Base-by-base conservation (phyloP, 2,329 filamentous ascomycete genomes). In the Exophiala bonariae region DNA sequence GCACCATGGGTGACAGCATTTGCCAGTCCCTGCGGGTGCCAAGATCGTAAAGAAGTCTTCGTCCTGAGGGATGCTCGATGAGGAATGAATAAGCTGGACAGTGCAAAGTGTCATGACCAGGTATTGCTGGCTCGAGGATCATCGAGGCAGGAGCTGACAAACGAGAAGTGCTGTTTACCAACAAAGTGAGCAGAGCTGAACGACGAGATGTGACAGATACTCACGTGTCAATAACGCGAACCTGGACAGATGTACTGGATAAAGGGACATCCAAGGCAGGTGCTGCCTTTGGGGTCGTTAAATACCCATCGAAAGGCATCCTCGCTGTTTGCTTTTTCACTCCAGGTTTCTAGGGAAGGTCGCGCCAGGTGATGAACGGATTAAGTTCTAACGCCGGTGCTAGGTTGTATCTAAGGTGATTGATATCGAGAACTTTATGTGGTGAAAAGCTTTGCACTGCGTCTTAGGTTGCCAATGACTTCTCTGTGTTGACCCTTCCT, bases 1-100 rank as follows among this genome's bases (percentile, higher is more conserved):
- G 30, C 2, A 47, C 42, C 3, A n/a, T 19, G 11, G 57, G 47
- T 10, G 50, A 14, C 2, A 48, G 23, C 33, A 59, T 60, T 22
- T 54, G 40, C 57, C 53, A 58, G 34, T 59, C 58, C 35, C 49
- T 55, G 5, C 58, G 48, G 7, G 58, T 47, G 17, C 58, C 58
- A 2, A 60, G 51, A 38, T 60, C 58, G 39, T 54, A 59, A 14
- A 59, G n/a, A 13, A 54, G 7, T 16, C 47, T 52, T 14, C 28
- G 33, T 8, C 51, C 51, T 11, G 49, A 49, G 6, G 48, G 45
- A 41, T 51, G 41, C 33, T 51, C 47, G 11, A 54, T 17, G 4
- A 54, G 41, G 22, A 54, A 54, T 8, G 44, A 37, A 13, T 41
- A 37, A 2, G 47, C 47, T 17, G 50, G 50, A 14, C 30, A 20